Evolutionary conservation across 2,329 filamentous ascomycete genomes (phyloP).

Genomic region (Sporothrix curviconia): DNA sequence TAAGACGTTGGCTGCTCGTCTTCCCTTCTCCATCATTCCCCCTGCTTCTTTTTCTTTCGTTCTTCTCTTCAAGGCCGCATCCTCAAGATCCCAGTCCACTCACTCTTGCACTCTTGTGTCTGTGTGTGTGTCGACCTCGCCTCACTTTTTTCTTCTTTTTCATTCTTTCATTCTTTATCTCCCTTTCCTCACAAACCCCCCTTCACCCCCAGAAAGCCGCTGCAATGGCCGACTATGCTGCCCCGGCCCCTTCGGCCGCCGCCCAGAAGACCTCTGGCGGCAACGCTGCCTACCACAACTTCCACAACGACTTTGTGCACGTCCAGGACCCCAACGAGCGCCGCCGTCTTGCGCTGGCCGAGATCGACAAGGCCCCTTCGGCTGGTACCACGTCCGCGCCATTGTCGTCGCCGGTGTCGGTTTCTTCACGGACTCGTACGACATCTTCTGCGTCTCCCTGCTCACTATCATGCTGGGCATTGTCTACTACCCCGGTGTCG

Average conservation of each 20-base stretch:
- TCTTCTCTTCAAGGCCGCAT: constrained; percentile 9
- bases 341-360: constrained; percentile 68
- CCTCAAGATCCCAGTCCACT: constrained; percentile 1
- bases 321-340: constrained; percentile 70
- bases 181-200: not conserved
- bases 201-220: not conserved
- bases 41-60: constrained; percentile 2
- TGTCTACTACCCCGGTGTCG: constrained; percentile 59
- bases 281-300: constrained; percentile 69
- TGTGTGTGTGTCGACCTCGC: not conserved
- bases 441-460: constrained; percentile 72
- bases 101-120: not conserved
- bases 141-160: not conserved
- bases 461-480: constrained; percentile 71
- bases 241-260: constrained; percentile 14
- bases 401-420: constrained; percentile 74
- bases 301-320: constrained; percentile 46
- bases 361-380: constrained; percentile 76
- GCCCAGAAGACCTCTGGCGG: constrained; percentile 51
- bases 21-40: not conserved
- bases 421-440: constrained; percentile 78
- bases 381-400: constrained; percentile 77
- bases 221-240: constrained; percentile 19
- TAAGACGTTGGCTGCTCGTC: constrained; percentile 3
- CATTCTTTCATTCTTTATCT: constrained; percentile 5